These are phyloP conservation scores for Cryptosporidium viatorum DNA, from an alignment of 169 alveolate genomes.

Conservation along the genomic window DNA sequence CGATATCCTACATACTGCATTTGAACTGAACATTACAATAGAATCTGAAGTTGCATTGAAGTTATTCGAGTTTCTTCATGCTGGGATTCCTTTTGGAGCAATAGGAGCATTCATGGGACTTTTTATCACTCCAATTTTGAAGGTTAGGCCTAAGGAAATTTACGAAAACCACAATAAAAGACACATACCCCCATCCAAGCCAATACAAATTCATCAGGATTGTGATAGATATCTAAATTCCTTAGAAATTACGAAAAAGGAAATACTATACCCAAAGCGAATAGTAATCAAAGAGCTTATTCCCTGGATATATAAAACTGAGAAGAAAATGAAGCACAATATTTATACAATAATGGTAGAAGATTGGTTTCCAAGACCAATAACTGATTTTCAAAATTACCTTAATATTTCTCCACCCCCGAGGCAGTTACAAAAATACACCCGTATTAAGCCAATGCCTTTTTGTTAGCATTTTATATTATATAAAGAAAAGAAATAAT, in stretches of 20 bases:
- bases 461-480: neutral
- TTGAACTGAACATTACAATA: constrained; percentile 41
- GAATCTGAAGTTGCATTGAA: constrained; percentile 75
- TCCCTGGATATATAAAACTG: constrained; percentile 18
- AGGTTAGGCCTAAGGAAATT: constrained; percentile 9
- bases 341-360: constrained; percentile 8
- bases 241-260: neutral
- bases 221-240: constrained; percentile 1
- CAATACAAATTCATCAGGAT: constrained; percentile 24
- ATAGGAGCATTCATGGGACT: neutral
- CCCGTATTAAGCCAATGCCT: constrained; percentile 3
- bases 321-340: constrained; percentile 3
- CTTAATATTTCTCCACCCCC: constrained; percentile 11
- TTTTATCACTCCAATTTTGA: constrained; percentile 16
- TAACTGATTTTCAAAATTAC: constrained; percentile 19
- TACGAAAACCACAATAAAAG: too few relatives aligned
- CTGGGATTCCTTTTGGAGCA: constrained; percentile 60
- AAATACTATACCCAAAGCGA: neutral
- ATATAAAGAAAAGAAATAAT: too few relatives aligned
- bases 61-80: constrained; percentile 54
- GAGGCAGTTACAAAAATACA: constrained; percentile 1
- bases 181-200: neutral
- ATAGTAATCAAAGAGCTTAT: constrained; percentile 4
- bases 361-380: constrained; percentile 18
- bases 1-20: constrained; percentile 73